A percentile compares a stretch with the other conserved stretches of the same genome.
Evolutionary conservation across 2,329 filamentous ascomycete genomes (phyloP).

Genomic region (Mycogone perniciosa): DNA sequence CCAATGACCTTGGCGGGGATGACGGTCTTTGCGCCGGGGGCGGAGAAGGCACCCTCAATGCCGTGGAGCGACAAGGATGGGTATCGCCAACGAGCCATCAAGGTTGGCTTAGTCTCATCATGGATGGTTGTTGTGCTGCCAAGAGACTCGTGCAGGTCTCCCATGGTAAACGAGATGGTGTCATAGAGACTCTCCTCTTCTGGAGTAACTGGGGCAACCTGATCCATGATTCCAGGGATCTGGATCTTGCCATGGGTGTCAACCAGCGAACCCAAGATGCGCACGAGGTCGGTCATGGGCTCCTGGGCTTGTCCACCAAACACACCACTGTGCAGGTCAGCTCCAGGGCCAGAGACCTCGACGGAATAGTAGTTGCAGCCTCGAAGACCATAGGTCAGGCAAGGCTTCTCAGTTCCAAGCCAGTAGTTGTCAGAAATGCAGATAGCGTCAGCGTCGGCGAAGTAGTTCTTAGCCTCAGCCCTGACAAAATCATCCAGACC

Average conservation of each 20-base stretch:
- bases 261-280: conserved; percentile 75
- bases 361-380: conserved; percentile 98
- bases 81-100: conserved; percentile 95
- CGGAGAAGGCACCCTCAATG: conserved; percentile 89
- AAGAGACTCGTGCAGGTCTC: conserved; percentile 85
- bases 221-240: conserved; percentile 88
- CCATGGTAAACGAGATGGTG: conserved; percentile 90
- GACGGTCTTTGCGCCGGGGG: conserved; percentile 93
- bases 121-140: conserved; percentile 84
- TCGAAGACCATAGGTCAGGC: conserved; percentile 91
- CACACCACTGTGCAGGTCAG: conserved; percentile 93
- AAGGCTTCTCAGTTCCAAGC: conserved; percentile 97
- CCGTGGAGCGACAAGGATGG: conserved; percentile 93
- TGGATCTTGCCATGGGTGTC: conserved; percentile 87
- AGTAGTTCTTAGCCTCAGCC: conserved; percentile 86
- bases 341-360: conserved; percentile 82
- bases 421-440: conserved; percentile 99
- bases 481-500: conserved; percentile 93
- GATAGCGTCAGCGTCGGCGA: conserved; percentile 90
- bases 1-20: conserved; percentile 96
- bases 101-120: conserved; percentile 79
- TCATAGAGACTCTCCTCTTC: conserved; percentile 87
- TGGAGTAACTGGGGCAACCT: conserved; percentile 80
- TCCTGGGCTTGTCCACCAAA: conserved; percentile 96
- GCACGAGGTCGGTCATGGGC: conserved; percentile 93